phyloP scores from a whole-genome alignment of 1,284 basidiomycete species.

The Ceratobasidium sp. region DNA sequence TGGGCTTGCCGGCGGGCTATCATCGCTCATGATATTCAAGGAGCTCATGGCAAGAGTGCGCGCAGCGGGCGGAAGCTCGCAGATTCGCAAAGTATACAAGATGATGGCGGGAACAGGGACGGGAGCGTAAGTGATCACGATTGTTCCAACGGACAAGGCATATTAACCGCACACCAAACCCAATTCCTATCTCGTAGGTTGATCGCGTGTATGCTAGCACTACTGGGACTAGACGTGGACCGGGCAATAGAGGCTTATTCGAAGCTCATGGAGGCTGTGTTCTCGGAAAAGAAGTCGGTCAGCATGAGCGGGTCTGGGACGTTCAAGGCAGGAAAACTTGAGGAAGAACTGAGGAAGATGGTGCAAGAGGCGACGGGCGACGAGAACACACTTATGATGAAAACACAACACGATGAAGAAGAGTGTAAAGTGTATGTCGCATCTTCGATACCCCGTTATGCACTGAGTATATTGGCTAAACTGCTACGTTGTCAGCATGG shows the following conservation, averaged over 20 bases:
- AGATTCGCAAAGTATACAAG: too few species aligned
- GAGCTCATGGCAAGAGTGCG: too few species aligned
- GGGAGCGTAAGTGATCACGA: too few species aligned
- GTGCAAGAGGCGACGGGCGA: neutral
- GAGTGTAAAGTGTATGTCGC: slow-evolving; percentile 7
- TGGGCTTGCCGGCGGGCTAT: too few species aligned
- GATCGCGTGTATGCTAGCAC: slow-evolving; percentile 51
- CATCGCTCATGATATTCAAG: too few species aligned
- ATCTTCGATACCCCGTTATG: neutral
- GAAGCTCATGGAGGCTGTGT: neutral
- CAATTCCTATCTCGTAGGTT: slow-evolving; percentile 48
- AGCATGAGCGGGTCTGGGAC: neutral
- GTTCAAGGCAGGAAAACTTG: neutral
- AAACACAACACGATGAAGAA: neutral
- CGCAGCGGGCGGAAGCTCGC: too few species aligned
- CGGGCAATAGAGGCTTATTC: neutral
- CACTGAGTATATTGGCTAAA: too few species aligned
- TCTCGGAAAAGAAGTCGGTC: neutral
- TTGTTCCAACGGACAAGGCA: too few species aligned
- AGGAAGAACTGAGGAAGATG: neutral
- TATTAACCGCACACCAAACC: too few species aligned
- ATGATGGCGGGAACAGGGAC: too few species aligned
- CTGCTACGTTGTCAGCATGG: neutral
- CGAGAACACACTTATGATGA: neutral
- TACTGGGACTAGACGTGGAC: neutral